A percentile compares a stretch with the other conserved stretches of the same genome.
Evolutionary conservation across 2,329 filamentous ascomycete species (phyloP).

Genomic region (Calonectria pseudoturangicola): DNA sequence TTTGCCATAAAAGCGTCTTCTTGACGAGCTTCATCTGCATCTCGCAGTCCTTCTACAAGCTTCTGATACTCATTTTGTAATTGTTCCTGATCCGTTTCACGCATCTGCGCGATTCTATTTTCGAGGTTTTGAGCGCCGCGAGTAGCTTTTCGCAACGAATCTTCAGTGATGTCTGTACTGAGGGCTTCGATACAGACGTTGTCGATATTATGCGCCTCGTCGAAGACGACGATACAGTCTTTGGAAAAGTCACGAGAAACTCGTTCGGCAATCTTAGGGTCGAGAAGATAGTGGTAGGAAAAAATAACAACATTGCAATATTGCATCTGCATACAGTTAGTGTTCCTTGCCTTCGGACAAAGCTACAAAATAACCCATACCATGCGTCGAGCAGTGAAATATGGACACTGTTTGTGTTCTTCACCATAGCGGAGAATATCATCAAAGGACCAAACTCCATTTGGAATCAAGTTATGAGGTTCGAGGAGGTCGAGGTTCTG

Average conservation of each 20-base stretch:
- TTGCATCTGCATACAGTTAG: constrained; percentile 80
- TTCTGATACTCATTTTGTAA: constrained; percentile 97
- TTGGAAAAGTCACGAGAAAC: constrained; percentile 97
- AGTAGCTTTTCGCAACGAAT: constrained; percentile 92
- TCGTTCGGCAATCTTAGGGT: constrained; percentile 97
- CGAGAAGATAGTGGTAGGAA: constrained; percentile 97
- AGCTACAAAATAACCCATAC: constrained; percentile 64
- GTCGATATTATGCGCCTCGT: constrained; percentile 99
- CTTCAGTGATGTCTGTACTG: constrained; percentile 97
- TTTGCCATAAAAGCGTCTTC: constrained; percentile 99
- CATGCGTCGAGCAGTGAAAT: constrained; percentile 97
- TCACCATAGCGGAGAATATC: constrained; percentile 92
- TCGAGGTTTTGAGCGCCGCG: constrained; percentile 94
- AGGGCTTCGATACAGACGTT: constrained; percentile 99
- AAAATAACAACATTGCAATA: constrained; percentile 99
- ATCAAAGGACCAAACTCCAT: constrained; percentile 97
- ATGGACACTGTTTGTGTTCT: constrained; percentile 96
- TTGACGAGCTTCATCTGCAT: constrained; percentile 90
- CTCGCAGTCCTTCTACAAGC: constrained; percentile 91
- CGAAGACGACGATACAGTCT: constrained; percentile 98
- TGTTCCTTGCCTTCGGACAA: background rate
- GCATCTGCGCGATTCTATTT: constrained; percentile 93
- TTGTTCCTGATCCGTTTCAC: constrained; percentile 94
- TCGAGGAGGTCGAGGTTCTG: constrained; percentile 95
- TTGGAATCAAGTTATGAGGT: constrained; percentile 94